phyloP scores from a whole-genome alignment of 2,329 filamentous ascomycete genomes.

The Colletotrichum caudatum region DNA sequence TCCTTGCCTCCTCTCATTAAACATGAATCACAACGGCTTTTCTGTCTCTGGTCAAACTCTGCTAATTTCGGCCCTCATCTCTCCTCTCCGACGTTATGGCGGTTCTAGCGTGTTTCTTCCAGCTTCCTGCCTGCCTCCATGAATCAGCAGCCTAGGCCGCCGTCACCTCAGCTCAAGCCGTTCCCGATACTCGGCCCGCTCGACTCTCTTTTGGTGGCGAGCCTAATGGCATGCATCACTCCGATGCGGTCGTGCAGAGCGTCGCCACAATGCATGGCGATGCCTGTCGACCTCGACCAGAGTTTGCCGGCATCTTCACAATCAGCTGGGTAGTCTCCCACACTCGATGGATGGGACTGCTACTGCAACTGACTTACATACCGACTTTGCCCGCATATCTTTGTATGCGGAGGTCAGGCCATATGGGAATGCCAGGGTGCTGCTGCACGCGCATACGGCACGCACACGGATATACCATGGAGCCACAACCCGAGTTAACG shows the following conservation, averaged over 20 bases:
- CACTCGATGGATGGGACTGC: slow-evolving; percentile 12
- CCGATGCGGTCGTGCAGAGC: slow-evolving; percentile 11
- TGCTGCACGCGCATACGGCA: slow-evolving; percentile 12
- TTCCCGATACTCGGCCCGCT: not conserved
- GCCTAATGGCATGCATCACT: slow-evolving; percentile 7
- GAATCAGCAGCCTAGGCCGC: not conserved
- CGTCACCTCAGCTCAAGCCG: not conserved
- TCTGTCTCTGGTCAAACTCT: slow-evolving; percentile 1
- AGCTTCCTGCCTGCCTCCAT: not conserved
- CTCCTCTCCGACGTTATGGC: slow-evolving; percentile 8
- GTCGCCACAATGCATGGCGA: slow-evolving; percentile 12
- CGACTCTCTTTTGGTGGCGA: not conserved
- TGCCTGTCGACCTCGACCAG: slow-evolving; percentile 29
- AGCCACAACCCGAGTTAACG: slow-evolving; percentile 26
- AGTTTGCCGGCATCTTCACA: slow-evolving; percentile 10
- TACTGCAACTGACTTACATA: slow-evolving; percentile 40
- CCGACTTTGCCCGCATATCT: slow-evolving; percentile 30
- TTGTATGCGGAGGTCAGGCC: slow-evolving; percentile 30
- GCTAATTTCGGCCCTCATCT: not conserved
- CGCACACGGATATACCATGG: slow-evolving; percentile 11
- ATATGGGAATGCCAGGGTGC: slow-evolving; percentile 34
- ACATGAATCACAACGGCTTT: slow-evolving; percentile 1
- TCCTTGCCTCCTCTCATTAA: not conserved
- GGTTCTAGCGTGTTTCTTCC: slow-evolving; percentile 32
- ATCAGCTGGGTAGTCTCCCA: not conserved